Evolutionary conservation across 495 filamentous ascomycete genomes (phyloP), one percentile per base, ranked within the genome.

Genomic region (Podospora conica): DNA sequence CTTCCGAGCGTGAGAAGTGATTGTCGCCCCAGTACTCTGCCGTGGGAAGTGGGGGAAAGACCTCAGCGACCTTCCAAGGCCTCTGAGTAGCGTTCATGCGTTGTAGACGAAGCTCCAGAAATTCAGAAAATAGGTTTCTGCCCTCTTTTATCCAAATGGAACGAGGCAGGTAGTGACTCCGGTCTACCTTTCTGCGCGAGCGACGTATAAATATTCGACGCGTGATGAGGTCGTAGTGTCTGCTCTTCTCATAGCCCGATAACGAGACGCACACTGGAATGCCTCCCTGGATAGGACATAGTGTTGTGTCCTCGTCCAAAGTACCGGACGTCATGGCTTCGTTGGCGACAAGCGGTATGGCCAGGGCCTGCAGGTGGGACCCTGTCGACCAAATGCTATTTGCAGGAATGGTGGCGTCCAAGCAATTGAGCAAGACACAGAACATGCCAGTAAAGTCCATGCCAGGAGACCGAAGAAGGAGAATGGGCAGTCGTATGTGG

Each of bases 231-330:
- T 18, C n/a, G 40, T n/a, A n/a, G 40, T n/a, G n/a, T 1, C 5
- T 48, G 0, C 1, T n/a, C 15, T 1, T 2, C 15, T 6, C 0
- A 5, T n/a, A 18, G 1, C 0, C 6, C 1, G 40, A 2, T 6
- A 48, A 1, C 5, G 40, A n/a, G 40, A 48, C 15, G 8, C 15
- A 6, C 1, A 48, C 40, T 2, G 40, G 40, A 0, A 48, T n/a
- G 18, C 40, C 40, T n/a, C 40, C 40, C 15, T 48, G 15, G 40
- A 48, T n/a, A n/a, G 40, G 40, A 1, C 6, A 6, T 3, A 48
- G 15, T 48, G 40, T 9, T 1, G 40, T 7, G 6, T 48, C 40
- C 6, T 48, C 18, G 15, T 48, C 7, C 40, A 48, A 48, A 48
- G 4, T 48, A n/a, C 7, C 18, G 40, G 15, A 48, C n/a, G 40